Evolutionary conservation across 2,329 filamentous ascomycete genomes (phyloP).

Genomic region (Exophiala mesophila): DNA sequence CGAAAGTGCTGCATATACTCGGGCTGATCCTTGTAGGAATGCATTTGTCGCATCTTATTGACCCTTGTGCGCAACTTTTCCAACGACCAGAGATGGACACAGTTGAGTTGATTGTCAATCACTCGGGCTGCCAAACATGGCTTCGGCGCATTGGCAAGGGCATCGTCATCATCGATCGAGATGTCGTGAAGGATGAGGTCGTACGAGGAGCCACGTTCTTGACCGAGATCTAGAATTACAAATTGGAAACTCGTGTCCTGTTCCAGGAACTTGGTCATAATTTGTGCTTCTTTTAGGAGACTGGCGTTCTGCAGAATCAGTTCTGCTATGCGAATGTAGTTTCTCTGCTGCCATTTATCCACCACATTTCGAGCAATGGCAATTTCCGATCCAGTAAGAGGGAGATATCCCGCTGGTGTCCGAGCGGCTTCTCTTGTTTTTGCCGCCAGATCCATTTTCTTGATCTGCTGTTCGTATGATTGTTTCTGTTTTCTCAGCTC

Average conservation of each 20-base stretch:
- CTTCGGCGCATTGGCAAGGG: constrained; percentile 74
- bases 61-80: constrained; percentile 86
- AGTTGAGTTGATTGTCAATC: constrained; percentile 79
- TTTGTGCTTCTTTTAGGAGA: constrained; percentile 87
- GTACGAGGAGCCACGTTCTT: constrained; percentile 87
- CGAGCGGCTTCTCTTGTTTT: constrained; percentile 50
- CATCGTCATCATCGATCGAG: constrained; percentile 75
- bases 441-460: constrained; percentile 56
- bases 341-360: constrained; percentile 73
- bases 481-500: constrained; percentile 79
- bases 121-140: constrained; percentile 88
- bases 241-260: constrained; percentile 94
- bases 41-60: constrained; percentile 89
- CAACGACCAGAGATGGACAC: constrained; percentile 90
- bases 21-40: constrained; percentile 91
- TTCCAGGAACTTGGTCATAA: constrained; percentile 95
- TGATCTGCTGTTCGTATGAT: constrained; percentile 77
- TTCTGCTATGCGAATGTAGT: constrained; percentile 92
- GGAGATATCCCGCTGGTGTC: constrained; percentile 37
- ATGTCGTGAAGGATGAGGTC: constrained; percentile 93
- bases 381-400: constrained; percentile 66
- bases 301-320: constrained; percentile 82
- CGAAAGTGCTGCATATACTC: constrained; percentile 92
- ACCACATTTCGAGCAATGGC: constrained; percentile 62
- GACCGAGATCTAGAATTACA: constrained; percentile 80